These are phyloP conservation scores for Glycine soja DNA, from an alignment of 306 rosid genomes.

Conservation along the genomic window DNA sequence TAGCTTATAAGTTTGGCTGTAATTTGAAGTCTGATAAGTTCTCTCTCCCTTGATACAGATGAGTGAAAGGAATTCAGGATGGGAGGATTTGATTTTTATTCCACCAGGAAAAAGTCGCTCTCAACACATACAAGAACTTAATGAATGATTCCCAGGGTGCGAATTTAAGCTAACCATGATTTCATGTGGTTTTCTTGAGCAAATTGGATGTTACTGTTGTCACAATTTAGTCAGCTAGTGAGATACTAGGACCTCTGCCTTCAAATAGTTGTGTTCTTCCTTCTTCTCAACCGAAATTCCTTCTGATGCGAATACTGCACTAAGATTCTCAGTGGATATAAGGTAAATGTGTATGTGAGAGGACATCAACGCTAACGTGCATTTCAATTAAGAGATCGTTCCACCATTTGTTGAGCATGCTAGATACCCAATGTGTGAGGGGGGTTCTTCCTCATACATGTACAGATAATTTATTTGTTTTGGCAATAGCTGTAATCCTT, in stretches of 20 bases:
- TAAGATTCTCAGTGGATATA: conserved; percentile 38
- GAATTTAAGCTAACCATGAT: conserved; percentile 55
- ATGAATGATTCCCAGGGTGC: conserved; percentile 55
- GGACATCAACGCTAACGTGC: conserved; percentile 42
- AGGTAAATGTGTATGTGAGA: conserved; percentile 34
- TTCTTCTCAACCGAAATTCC: background rate
- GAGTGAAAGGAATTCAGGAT: conserved; percentile 78
- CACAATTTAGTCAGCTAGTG: conserved; percentile 51
- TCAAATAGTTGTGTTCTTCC: conserved; percentile 32
- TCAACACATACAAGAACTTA: conserved; percentile 83
- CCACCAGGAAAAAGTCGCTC: conserved; percentile 92
- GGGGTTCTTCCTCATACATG: conserved; percentile 44
- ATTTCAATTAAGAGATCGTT: conserved; percentile 43
- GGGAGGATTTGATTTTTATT: conserved; percentile 97
- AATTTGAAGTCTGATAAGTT: conserved; percentile 41
- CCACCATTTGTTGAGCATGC: conserved; percentile 40
- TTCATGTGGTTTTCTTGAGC: conserved; percentile 47
- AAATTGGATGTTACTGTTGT: conserved; percentile 46
- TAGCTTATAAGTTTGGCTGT: conserved; percentile 27
- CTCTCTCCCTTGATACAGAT: conserved; percentile 57
- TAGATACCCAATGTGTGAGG: conserved; percentile 28
- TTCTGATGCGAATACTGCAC: conserved; percentile 50
- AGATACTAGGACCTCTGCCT: conserved; percentile 47
- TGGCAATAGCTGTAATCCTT: conserved; percentile 27
- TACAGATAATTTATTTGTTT: conserved; percentile 44